Percentiles rank a stretch among this genome's conserved stretches.
These are phyloP conservation scores for Thalassiosira profunda DNA, from an alignment of 108 stramenopile species.

Conservation along the genomic window DNA sequence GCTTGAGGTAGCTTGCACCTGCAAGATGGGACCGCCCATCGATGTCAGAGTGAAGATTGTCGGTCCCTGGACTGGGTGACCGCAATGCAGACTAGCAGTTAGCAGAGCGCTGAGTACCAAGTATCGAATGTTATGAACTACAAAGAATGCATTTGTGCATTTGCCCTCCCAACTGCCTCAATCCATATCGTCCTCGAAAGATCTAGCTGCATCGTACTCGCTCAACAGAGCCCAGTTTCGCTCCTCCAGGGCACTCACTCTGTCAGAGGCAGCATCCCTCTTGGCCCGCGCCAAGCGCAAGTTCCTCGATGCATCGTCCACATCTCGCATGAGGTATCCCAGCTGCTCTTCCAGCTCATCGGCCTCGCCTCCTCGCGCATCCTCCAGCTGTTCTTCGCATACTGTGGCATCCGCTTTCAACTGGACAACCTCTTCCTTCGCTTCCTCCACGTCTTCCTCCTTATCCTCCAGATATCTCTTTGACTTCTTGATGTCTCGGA, in stretches of 20 bases:
- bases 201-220: slow-evolving; percentile 68
- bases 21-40: slow-evolving; percentile 76
- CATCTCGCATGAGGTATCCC: slow-evolving; percentile 63
- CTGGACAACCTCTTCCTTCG: slow-evolving; percentile 67
- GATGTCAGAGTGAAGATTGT: slow-evolving; percentile 79
- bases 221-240: slow-evolving; percentile 83
- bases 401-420: slow-evolving; percentile 64
- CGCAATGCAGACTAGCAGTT: too few species aligned
- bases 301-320: slow-evolving; percentile 70
- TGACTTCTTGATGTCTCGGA: slow-evolving; percentile 67
- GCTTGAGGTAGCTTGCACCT: slow-evolving; percentile 65
- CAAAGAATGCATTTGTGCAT: too few species aligned
- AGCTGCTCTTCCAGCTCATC: slow-evolving; percentile 32
- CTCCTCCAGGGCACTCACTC: slow-evolving; percentile 58
- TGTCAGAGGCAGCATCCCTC: slow-evolving; percentile 54
- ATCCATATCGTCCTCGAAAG: slow-evolving; percentile 45
- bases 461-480: slow-evolving; percentile 51
- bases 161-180: too few species aligned
- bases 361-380: slow-evolving; percentile 21
- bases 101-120: too few species aligned
- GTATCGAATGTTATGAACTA: too few species aligned
- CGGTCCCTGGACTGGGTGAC: slow-evolving; percentile 87
- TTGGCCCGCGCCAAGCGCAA: slow-evolving; percentile 64
- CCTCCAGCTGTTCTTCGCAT: slow-evolving; percentile 40
- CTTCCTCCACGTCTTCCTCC: slow-evolving; percentile 57